Percentiles rank a stretch among this genome's conserved stretches.
These are phyloP conservation scores for Chernovozyma aurita DNA, from an alignment of 1,139 yeast species.

Conservation along the genomic window DNA sequence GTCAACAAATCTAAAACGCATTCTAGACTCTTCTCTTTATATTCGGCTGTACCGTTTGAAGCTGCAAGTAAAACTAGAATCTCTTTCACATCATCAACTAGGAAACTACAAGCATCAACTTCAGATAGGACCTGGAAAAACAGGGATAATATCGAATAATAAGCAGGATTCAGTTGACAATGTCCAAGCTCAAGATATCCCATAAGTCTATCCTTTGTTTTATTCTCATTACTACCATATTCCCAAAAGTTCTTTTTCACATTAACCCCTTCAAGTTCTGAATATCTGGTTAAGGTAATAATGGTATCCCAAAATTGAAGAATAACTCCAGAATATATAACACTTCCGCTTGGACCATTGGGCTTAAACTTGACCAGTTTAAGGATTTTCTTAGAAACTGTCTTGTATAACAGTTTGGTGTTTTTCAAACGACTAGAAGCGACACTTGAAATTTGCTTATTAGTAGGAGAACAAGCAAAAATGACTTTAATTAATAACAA, in stretches of 20 bases:
- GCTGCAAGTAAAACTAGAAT: background rate
- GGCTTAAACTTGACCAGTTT: constrained; percentile 46
- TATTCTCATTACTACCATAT: constrained; percentile 32
- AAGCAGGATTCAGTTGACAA: constrained; percentile 47
- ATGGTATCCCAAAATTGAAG: constrained; percentile 49
- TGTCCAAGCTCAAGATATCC: constrained; percentile 49
- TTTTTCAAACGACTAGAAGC: constrained; percentile 15
- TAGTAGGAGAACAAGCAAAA: constrained; percentile 10
- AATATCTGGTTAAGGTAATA: constrained; percentile 32
- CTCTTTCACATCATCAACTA: constrained; percentile 1
- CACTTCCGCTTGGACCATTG: constrained; percentile 21
- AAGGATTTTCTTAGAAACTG: constrained; percentile 45
- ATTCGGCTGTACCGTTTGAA: constrained; percentile 8
- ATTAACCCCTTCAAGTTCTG: constrained; percentile 18
- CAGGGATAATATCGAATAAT: constrained; percentile 29
- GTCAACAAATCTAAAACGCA: constrained; percentile 15
- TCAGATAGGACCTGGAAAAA: constrained; percentile 18
- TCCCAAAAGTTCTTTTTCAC: constrained; percentile 50
- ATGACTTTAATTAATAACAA: constrained; percentile 28
- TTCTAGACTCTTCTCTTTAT: constrained; percentile 17
- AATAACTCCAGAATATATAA: constrained; percentile 42
- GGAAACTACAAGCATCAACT: constrained; percentile 4
- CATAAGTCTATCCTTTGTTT: constrained; percentile 35
- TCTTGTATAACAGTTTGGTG: constrained; percentile 34
- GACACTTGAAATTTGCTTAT: constrained; percentile 8